Base-by-base conservation (phyloP, 2,329 filamentous ascomycete species). In the Mollisiaceae sp. region DNA sequence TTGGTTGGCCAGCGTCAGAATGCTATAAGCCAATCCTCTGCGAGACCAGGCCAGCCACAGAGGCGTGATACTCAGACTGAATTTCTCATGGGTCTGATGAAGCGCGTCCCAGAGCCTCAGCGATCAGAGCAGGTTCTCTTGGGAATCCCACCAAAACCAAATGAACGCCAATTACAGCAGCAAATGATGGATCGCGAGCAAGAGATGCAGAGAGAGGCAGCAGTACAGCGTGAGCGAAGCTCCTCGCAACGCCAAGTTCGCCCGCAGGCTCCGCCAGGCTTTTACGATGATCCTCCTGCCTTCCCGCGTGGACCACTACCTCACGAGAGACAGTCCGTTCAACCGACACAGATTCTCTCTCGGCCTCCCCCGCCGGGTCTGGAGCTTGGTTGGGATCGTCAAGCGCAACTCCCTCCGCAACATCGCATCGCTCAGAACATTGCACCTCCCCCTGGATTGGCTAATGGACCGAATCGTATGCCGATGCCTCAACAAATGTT, bases 31-130 rank as follows among this genome's bases (percentile, higher is more conserved):
- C 85, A 86, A 67, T 78, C 79, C 43, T 82, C 80, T 18, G 76
- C 75, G 8, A 80, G 84, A 39, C 76, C 78, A 41, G 83, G 86
- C 60, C 80, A 81, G 65, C 71, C 77, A 63, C 81, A 79, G 57
- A 83, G 81, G 75, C 71, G 71, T 15, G 71, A 72, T 65, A 73
- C 83, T 71, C 91, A 94, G 72, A 87, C 90, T n/a, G 91, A 96
- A 69, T 94, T 95, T 75, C 81, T 97, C 58, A 91, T 97, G 78
- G 91, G 89, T 67, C 83, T 97, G 36, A 95, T 97, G 91, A 87
- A 90, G 71, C 77, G 78, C 67, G 80, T 78, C 3, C 80, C 83
- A 20, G 84, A 87, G 35, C 76, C 79, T 6, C 82, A 83, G 45
- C 79, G 82, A 67, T 79, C 80, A 39, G 86, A 88, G 60, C 85